Evolutionary conservation across 75 land plant species (phyloP).

Genomic region (Cunninghamia lanceolata): DNA sequence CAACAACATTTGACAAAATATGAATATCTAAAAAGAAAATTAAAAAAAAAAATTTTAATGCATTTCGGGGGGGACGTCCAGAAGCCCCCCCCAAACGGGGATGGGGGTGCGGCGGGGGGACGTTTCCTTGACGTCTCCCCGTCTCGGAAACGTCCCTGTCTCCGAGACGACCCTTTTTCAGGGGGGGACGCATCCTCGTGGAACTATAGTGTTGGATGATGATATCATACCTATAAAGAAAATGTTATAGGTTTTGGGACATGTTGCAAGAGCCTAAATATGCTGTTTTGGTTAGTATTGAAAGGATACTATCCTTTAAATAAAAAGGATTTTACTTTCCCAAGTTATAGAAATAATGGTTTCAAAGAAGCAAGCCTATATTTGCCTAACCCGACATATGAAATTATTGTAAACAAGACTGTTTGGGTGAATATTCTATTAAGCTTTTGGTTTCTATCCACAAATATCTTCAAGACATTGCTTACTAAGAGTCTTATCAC

Average conservation of each 20-base stretch:
- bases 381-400: slow-evolving; percentile 96
- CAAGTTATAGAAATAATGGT: slow-evolving; percentile 88
- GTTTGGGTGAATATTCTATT: slow-evolving; percentile 96
- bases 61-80: no score
- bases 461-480: slow-evolving; percentile 82
- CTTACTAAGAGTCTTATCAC: slow-evolving; percentile 87
- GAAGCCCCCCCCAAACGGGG: no score
- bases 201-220: no score
- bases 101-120: no score
- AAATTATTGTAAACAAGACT: slow-evolving; percentile 67
- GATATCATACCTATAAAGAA: slow-evolving; percentile 94
- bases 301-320: slow-evolving; percentile 88
- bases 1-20: no score
- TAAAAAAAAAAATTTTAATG: no score
- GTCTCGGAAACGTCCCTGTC: no score
- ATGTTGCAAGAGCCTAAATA: slow-evolving; percentile 85
- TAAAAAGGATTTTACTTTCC: slow-evolving; percentile 93
- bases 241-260: slow-evolving; percentile 83
- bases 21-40: no score
- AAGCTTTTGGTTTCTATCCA: slow-evolving; percentile 96
- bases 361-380: slow-evolving; percentile 98
- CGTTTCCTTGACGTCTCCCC: no score
- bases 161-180: no score
- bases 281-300: slow-evolving; percentile 90
- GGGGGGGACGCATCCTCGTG: no score